A percentile compares a stretch with the other conserved stretches of the same genome.
These are phyloP conservation scores for Parietaria judaica DNA, from an alignment of 306 rosid genomes.

Conservation along the genomic window DNA sequence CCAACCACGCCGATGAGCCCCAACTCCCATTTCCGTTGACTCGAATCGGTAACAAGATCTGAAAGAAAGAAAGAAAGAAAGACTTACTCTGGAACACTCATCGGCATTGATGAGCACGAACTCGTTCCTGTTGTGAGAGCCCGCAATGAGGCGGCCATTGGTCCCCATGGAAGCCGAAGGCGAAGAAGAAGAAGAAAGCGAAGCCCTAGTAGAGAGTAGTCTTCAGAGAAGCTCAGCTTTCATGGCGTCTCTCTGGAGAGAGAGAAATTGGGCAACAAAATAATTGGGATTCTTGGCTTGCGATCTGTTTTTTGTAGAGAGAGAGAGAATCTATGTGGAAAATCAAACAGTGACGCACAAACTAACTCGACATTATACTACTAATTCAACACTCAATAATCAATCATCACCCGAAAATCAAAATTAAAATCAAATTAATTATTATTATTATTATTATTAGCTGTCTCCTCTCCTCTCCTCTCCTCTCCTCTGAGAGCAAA, in stretches of 20 bases:
- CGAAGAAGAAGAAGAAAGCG: slow-evolving; percentile 14
- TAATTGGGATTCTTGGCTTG: slow-evolving; percentile 42
- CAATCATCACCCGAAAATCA: too few relatives aligned
- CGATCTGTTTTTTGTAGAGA: background rate
- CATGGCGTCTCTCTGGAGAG: slow-evolving; percentile 18
- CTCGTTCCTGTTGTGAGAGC: slow-evolving; percentile 76
- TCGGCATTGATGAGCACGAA: slow-evolving; percentile 78
- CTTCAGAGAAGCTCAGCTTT: slow-evolving; percentile 21
- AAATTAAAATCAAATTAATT: too few relatives aligned
- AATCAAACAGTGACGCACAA: slow-evolving; percentile 16
- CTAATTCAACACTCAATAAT: too few relatives aligned
- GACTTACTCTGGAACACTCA: slow-evolving; percentile 60
- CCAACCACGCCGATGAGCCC: background rate
- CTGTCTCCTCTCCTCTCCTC: too few relatives aligned
- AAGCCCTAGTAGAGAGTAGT: slow-evolving; percentile 8
- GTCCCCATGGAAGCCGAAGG: slow-evolving; percentile 38
- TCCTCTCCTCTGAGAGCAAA: too few relatives aligned
- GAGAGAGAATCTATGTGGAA: background rate
- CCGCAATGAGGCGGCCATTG: slow-evolving; percentile 58
- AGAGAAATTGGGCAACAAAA: slow-evolving; percentile 23
- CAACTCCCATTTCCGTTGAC: slow-evolving; percentile 17
- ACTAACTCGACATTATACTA: too few relatives aligned
- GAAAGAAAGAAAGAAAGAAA: background rate
- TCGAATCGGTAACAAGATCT: slow-evolving; percentile 17
- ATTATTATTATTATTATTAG: too few relatives aligned